phyloP scores from a whole-genome alignment of 2,329 filamentous ascomycete species.

The Diaporthe longicolla region DNA sequence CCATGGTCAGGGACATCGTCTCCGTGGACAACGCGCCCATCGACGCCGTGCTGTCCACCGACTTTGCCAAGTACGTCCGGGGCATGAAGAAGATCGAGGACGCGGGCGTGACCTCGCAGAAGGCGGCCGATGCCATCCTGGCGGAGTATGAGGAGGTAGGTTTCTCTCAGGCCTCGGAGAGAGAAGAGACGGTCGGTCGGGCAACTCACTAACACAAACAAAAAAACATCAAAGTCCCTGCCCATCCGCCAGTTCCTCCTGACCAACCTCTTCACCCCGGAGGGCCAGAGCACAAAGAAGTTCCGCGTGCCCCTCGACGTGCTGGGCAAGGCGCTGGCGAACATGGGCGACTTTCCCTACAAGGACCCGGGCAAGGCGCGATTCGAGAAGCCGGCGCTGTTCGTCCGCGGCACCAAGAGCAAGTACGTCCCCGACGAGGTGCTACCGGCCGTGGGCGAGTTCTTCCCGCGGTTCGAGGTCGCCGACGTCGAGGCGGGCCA shows the following conservation, averaged over 20 bases:
- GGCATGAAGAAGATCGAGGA: constrained; percentile 88
- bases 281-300: constrained; percentile 67
- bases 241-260: constrained; percentile 92
- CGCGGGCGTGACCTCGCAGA: constrained; percentile 75
- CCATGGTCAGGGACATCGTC: constrained; percentile 78
- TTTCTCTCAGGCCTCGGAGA: too few relatives aligned
- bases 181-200: too few relatives aligned
- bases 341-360: constrained; percentile 92
- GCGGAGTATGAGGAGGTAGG: constrained; percentile 77
- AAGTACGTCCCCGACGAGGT: constrained; percentile 86
- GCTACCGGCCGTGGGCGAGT: constrained; percentile 82
- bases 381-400: constrained; percentile 84
- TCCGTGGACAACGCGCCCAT: constrained; percentile 94
- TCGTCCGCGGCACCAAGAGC: constrained; percentile 83
- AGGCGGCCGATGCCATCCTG: constrained; percentile 86
- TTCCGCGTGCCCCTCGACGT: constrained; percentile 86
- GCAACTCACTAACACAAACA: not conserved
- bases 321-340: constrained; percentile 76
- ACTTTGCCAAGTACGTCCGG: constrained; percentile 84
- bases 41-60: constrained; percentile 79
- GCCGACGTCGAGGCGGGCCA: constrained; percentile 84
- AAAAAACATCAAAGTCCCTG: constrained; percentile 63
- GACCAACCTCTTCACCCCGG: constrained; percentile 80
- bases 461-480: constrained; percentile 84
- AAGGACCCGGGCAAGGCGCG: constrained; percentile 76